Conservation (phyloP, 2,329 filamentous ascomycete genomes). For the Colletotrichum brevisporum region DNA sequence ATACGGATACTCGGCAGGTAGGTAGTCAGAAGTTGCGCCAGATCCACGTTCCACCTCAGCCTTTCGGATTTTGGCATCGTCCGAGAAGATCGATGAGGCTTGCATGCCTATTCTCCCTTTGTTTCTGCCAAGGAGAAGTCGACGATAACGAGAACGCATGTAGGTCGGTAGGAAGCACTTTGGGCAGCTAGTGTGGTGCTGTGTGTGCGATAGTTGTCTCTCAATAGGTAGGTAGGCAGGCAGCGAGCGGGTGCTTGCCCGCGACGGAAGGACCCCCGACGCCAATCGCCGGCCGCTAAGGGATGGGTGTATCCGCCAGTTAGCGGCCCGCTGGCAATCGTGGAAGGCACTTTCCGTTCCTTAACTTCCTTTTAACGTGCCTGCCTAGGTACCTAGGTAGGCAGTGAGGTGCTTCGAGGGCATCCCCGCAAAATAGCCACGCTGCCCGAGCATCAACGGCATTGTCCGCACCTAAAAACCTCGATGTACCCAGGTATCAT, state of each 20-base stretch:
- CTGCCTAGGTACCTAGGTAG: not conserved
- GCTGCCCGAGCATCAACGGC: not conserved
- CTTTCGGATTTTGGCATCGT: too few species aligned
- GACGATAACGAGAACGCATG: too few species aligned
- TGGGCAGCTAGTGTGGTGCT: too few species aligned
- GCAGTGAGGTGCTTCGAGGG: not conserved
- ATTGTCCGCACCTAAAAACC: not conserved
- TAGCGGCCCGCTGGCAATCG: conserved; percentile 21
- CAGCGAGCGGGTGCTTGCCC: not conserved
- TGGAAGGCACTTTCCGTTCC: not conserved
- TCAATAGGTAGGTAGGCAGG: not conserved
- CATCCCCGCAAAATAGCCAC: conserved; percentile 9
- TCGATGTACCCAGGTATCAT: not conserved
- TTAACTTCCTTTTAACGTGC: not conserved
- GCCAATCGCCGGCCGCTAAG: conserved; percentile 38
- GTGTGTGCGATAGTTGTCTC: not conserved
- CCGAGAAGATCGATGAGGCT: too few species aligned
- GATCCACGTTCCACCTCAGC: too few species aligned
- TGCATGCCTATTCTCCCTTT: too few species aligned
- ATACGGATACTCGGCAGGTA: too few species aligned
- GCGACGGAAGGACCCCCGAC: conserved; percentile 15
- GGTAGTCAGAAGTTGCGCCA: too few species aligned
- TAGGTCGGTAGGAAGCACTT: too few species aligned
- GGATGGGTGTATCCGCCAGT: conserved; percentile 34
- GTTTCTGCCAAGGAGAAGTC: too few species aligned